Evolutionary conservation across 371 early-diverging fungal species (phyloP), one percentile per base, ranked within the genome.

Genomic region (Gilbertella persicaria): DNA sequence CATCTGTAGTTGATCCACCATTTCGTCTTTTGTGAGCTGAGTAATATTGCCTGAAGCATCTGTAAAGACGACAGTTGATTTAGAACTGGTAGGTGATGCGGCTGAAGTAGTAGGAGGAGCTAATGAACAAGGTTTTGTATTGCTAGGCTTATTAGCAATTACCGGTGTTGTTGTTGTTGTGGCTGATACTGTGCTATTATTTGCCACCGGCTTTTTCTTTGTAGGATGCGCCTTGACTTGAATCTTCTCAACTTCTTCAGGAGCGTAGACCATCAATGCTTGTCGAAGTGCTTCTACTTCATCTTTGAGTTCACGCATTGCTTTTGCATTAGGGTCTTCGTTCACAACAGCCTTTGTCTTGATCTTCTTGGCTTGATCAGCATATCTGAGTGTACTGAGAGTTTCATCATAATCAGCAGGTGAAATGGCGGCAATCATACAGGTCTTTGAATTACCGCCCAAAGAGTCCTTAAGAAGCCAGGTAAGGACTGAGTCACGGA

Each of bases 401-500:
- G 95, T 89, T 76, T 96, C 97, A 44, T 87, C 86, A 46, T 75
- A 82, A 49, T 86, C 84, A 3, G 89, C 84, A 0, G 91, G 88
- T 38, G 89, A 86, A 25, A 93, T 81, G 3, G 89, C 88, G 10
- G 92, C 93, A 43, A 95, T 84, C 84, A 96, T 95, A 52, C 92
- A 80, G 8, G 95, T 92, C 48, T 94, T 92, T 41, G 93, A 88
- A 60, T 94, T 92, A 49, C 94, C 95, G 35, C 93, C 93, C 7
- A 95, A 73, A 24, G 91, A 91, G 59, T 93, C 91, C 67, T 96
- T 94, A 12, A 98, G 69, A 5, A 98, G 73, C 88, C 95, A 89
- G 4, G 97, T 98, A 26, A 97, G 74, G 37, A 66, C 58, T 19
- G 43, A 56, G 36, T 48, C 44, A 21, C 53, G 53, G 20, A 43